phyloP scores from a whole-genome alignment of 305 asterid species.

The Fraxinus albicans region DNA sequence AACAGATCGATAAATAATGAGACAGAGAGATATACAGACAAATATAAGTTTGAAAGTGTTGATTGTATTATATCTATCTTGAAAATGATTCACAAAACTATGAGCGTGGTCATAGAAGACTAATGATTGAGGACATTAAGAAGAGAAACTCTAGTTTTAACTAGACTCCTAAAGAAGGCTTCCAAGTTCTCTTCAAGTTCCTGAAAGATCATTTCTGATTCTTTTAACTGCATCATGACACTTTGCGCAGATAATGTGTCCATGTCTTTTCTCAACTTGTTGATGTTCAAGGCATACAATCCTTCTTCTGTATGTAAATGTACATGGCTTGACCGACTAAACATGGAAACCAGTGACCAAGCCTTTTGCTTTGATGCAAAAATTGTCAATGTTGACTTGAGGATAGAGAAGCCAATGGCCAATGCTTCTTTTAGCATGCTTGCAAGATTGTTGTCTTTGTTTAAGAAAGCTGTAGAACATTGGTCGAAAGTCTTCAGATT shows the following conservation, averaged over 20 bases:
- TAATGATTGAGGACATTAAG: slow-evolving; percentile 32
- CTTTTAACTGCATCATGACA: slow-evolving; percentile 14
- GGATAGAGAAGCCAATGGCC: slow-evolving; percentile 15
- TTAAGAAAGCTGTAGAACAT: background rate
- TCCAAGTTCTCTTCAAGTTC: slow-evolving; percentile 32
- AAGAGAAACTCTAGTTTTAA: slow-evolving; percentile 6
- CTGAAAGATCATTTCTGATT: slow-evolving; percentile 23
- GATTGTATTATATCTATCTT: background rate
- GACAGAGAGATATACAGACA: background rate
- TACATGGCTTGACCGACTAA: slow-evolving; percentile 3
- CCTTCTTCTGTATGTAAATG: background rate
- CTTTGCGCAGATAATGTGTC: background rate
- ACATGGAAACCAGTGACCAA: slow-evolving; percentile 38
- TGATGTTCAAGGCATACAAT: slow-evolving; percentile 12
- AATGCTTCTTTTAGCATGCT: slow-evolving; percentile 34
- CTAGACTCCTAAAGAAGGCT: slow-evolving; percentile 2
- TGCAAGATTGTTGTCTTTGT: slow-evolving; percentile 1
- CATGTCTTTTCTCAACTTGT: slow-evolving; percentile 17
- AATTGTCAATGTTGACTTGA: slow-evolving; percentile 26
- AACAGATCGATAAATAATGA: background rate
- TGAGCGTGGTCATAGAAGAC: background rate
- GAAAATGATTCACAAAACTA: background rate
- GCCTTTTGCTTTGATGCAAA: slow-evolving; percentile 31
- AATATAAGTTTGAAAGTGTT: background rate
- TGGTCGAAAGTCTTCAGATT: slow-evolving; percentile 31